Evolutionary conservation across 2,329 filamentous ascomycete species (phyloP), one percentile per base, ranked within the genome.

Genomic region (Colletotrichum limetticola): DNA sequence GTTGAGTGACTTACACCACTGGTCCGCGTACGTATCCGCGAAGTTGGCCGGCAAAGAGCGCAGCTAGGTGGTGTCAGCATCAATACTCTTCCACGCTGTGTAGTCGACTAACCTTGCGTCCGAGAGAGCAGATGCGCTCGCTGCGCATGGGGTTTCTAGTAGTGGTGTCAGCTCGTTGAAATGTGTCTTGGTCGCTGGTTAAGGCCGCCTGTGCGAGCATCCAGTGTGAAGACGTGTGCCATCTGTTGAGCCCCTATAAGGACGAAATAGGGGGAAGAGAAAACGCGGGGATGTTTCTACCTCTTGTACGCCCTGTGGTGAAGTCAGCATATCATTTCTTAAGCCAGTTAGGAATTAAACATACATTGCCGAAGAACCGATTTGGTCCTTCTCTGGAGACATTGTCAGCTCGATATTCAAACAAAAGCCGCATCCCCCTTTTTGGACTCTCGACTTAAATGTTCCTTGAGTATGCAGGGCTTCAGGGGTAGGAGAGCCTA

Each of bases 381-480:
- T 95, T 83, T 97, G 94, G 76, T 91, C 89, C 78, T 91, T 91
- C 84, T 95, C 60, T 19, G 22, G 52, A 55, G 52, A 26, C 9
- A 55, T 12, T 12, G 52, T 26, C 11, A 55, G 52, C 22, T 14
- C 8, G 19, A 55, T 26, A 26, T 26, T n/a, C 22, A 16, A 3
- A 26, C n/a, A 12, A 5, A 3, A 12, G 22, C 52, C 52, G 12
- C 12, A 4, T 6, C 9, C n/a, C 52, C 22, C 6, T 26, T 26
- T 16, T 22, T 26, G 14, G 5, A 19, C 37, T 42, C 14, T 19
- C 14, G 2, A 6, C 37, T 16, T 16, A 19, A 3, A 16, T 6
- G 37, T 42, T 5, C 22, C 22, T 12, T 12, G 9, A n/a, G 19
- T 1, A 49, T 19, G 42, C 42, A 49, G 19, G 8, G 19, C n/a